These are phyloP conservation scores for Herpetospermum pedunculosum DNA, from an alignment of 306 rosid genomes.

Conservation along the genomic window DNA sequence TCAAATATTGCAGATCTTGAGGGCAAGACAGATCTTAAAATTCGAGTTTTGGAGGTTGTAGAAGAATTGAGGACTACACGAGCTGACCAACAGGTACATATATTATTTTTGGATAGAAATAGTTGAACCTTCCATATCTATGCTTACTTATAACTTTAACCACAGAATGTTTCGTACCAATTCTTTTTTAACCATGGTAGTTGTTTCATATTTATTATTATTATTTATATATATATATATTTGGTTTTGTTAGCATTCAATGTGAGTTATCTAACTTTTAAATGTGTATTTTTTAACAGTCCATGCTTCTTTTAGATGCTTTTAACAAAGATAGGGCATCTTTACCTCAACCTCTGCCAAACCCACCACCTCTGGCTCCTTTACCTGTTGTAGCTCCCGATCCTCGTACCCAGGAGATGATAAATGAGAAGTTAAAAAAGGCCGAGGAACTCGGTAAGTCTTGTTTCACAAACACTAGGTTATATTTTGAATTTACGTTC, in stretches of 20 bases:
- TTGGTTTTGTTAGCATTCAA: neutral
- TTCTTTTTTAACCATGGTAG: neutral
- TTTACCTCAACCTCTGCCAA: slow-evolving; percentile 84
- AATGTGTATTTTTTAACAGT: slow-evolving; percentile 30
- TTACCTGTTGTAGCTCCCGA: slow-evolving; percentile 78
- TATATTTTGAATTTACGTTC: neutral
- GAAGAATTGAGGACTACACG: slow-evolving; percentile 85
- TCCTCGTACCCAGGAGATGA: slow-evolving; percentile 90
- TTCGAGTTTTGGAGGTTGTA: slow-evolving; percentile 76
- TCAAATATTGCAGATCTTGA: slow-evolving; percentile 64
- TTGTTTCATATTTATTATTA: neutral
- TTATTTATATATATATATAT: neutral
- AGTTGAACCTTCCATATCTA: neutral
- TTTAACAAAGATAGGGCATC: slow-evolving; percentile 96
- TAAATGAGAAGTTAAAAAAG: slow-evolving; percentile 94
- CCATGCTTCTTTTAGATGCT: slow-evolving; percentile 89
- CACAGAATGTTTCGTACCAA: too few relatives aligned
- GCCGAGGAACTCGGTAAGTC: slow-evolving; percentile 96
- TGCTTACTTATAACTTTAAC: too few relatives aligned
- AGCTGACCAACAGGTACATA: slow-evolving; percentile 85
- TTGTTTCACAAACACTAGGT: neutral
- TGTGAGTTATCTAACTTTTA: slow-evolving; percentile 5
- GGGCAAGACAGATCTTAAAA: slow-evolving; percentile 89
- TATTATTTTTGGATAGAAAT: neutral
- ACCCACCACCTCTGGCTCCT: slow-evolving; percentile 85